Base-by-base conservation (phyloP, 192 early-diverging fungal genomes). In the Rhizoclosmatium globosum region DNA sequence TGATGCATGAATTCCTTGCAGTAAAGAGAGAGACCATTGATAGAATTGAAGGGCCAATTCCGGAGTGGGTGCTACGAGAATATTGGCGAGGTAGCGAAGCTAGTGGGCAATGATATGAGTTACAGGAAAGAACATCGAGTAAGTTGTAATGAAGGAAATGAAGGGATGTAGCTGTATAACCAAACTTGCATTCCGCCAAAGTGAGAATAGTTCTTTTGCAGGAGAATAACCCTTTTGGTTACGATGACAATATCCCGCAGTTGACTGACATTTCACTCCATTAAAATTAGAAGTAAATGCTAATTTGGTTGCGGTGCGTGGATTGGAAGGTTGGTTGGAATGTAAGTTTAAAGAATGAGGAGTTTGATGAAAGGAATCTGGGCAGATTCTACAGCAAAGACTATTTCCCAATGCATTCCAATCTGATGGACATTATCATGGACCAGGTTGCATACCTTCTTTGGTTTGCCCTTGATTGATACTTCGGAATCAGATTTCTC, bases 41-140 rank as follows among this genome's bases (percentile, higher is more conserved):
- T 47, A 64, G 4, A 82, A 47, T 64, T 88, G 87, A 4, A 85
- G 23, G 2, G 87, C 87, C 3, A 88, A 73, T 43, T 88, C 87
- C 38, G 84, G 78, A 0, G 82, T 88, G 13, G 87, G 87, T 19
- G 85, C 84, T 43, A 88, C 77, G 39, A 84, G 41, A 4, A 84
- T 64, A 47, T 78, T 82, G 13, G 45, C 62, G 21, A 81, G 41
- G 70, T 87, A 87, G 19, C 80, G 79, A 23, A 69, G 3, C 48
- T 47, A 39, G 64, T 21, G 31, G 41, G 45, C 64, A 7, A 23
- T 65, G 9, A 13, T 61, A 19, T 43, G 44, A 75, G 56, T 21
- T 39, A 7, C 60, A 6, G 31, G 31, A 17, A 65, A 65, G 39
- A 19, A 39, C 19, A 65, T 13, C 17, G n/a, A 38, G 53, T n/a